Evolutionary conservation across 495 filamentous ascomycete genomes (phyloP).

Genomic region (Trichoderma virens): DNA sequence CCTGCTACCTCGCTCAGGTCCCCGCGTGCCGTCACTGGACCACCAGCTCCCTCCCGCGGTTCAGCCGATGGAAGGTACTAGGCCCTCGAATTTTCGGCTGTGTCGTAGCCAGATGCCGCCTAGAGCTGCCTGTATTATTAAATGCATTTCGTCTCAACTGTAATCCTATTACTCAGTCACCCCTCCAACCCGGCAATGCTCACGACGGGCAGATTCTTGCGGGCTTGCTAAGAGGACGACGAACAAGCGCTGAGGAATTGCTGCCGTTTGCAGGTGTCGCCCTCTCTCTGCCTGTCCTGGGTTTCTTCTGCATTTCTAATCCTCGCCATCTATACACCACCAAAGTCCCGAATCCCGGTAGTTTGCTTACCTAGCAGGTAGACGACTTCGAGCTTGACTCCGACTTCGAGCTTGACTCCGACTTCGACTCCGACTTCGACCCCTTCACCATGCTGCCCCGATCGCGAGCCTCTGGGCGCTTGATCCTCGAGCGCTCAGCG

Average conservation of each 20-base stretch:
- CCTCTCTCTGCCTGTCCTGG: background rate
- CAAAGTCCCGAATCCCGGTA: no score
- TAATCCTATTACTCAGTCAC: slow-evolving; percentile 2
- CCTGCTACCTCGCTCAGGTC: no score
- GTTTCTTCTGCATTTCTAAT: background rate
- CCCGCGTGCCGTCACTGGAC: no score
- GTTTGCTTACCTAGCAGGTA: no score
- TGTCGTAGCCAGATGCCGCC: slow-evolving; percentile 5
- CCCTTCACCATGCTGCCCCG: slow-evolving; percentile 5
- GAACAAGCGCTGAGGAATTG: background rate
- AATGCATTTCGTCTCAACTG: background rate
- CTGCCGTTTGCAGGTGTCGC: no score
- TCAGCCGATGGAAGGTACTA: slow-evolving; percentile 9
- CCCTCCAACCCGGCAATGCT: background rate
- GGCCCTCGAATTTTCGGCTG: background rate
- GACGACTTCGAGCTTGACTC: no score
- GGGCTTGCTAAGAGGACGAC: background rate
- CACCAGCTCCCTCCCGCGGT: no score
- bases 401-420: no score
- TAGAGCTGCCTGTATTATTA: slow-evolving; percentile 7
- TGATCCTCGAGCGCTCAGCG: slow-evolving; percentile 8
- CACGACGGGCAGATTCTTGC: background rate
- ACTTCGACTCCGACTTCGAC: background rate
- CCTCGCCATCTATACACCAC: background rate
- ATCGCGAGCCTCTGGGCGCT: slow-evolving; percentile 10